Evolutionary conservation across 345 rosid genomes (phyloP).

Genomic region (Geranium brycei): DNA sequence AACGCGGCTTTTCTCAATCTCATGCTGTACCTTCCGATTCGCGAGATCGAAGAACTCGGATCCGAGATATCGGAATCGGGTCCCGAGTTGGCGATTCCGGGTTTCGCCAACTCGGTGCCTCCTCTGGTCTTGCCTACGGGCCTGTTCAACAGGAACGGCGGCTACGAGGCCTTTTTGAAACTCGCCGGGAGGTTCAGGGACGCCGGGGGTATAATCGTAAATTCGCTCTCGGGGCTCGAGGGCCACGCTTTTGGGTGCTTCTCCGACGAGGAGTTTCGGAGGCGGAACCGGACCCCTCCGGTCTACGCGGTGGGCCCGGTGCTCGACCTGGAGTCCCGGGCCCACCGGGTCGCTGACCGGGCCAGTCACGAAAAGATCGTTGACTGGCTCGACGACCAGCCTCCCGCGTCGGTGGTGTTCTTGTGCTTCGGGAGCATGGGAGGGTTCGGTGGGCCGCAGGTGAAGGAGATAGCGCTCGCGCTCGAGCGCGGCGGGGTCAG

Average conservation of each 20-base stretch:
- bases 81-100: slow-evolving; percentile 17
- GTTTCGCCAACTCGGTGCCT: slow-evolving; percentile 25
- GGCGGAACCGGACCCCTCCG: slow-evolving; percentile 13
- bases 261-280: not conserved
- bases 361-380: slow-evolving; percentile 12
- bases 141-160: slow-evolving; percentile 17
- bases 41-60: too few species aligned
- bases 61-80: slow-evolving; percentile 10
- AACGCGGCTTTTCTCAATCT: slow-evolving; percentile 27
- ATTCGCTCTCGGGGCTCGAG: slow-evolving; percentile 29
- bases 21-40: slow-evolving; percentile 23
- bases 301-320: slow-evolving; percentile 31
- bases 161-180: slow-evolving; percentile 21
- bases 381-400: slow-evolving; percentile 40
- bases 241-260: slow-evolving; percentile 19
- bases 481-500: slow-evolving; percentile 22
- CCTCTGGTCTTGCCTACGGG: slow-evolving; percentile 24
- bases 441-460: slow-evolving; percentile 11
- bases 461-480: slow-evolving; percentile 33
- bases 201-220: slow-evolving; percentile 32
- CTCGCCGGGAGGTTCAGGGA: slow-evolving; percentile 24
- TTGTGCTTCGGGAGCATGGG: slow-evolving; percentile 35
- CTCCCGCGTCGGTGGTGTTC: slow-evolving; percentile 30
- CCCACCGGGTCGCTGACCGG: slow-evolving; percentile 7
- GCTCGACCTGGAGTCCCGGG: slow-evolving; percentile 4